phyloP scores from a whole-genome alignment of 108 stramenopile species.

The Cyclotella baltica region DNA sequence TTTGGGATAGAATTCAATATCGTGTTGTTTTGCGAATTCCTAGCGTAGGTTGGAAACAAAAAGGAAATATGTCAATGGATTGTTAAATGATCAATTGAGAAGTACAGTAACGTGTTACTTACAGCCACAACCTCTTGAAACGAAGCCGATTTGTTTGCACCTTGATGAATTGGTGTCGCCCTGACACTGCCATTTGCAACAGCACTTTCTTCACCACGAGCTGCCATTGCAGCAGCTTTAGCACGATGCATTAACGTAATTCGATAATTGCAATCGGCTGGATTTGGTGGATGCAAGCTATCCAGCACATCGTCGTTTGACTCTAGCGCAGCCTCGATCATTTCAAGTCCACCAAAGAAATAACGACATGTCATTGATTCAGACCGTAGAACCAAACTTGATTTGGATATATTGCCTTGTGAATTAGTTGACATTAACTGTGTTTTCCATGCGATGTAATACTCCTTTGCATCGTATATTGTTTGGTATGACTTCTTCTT shows the following conservation, averaged over 20 bases:
- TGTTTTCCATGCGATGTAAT: slow-evolving; percentile 70
- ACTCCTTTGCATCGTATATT: slow-evolving; percentile 32
- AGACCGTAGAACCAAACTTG: slow-evolving; percentile 44
- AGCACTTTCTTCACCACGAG: slow-evolving; percentile 15
- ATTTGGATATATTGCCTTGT: slow-evolving; percentile 15
- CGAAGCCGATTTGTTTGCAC: slow-evolving; percentile 20
- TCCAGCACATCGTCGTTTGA: slow-evolving; percentile 35
- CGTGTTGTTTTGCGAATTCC: slow-evolving; percentile 71
- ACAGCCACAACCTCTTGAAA: slow-evolving; percentile 50
- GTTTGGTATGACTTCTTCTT: slow-evolving; percentile 1
- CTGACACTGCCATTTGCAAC: slow-evolving; percentile 8
- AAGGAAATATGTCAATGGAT: not conserved
- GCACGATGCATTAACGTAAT: slow-evolving; percentile 60
- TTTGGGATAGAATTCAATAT: slow-evolving; percentile 72
- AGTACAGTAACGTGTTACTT: slow-evolving; percentile 3
- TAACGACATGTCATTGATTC: slow-evolving; percentile 72
- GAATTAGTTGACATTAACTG: slow-evolving; percentile 24
- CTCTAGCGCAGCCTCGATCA: slow-evolving; percentile 60
- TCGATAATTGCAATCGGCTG: slow-evolving; percentile 55
- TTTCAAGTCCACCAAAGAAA: slow-evolving; percentile 70
- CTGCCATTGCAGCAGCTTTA: slow-evolving; percentile 48
- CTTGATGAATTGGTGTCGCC: not conserved
- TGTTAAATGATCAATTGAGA: not conserved
- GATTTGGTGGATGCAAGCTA: slow-evolving; percentile 46
- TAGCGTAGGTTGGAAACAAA: slow-evolving; percentile 17